Conservation (phyloP, 1,139 yeast species). For the Hyphopichia khmerensis region DNA sequence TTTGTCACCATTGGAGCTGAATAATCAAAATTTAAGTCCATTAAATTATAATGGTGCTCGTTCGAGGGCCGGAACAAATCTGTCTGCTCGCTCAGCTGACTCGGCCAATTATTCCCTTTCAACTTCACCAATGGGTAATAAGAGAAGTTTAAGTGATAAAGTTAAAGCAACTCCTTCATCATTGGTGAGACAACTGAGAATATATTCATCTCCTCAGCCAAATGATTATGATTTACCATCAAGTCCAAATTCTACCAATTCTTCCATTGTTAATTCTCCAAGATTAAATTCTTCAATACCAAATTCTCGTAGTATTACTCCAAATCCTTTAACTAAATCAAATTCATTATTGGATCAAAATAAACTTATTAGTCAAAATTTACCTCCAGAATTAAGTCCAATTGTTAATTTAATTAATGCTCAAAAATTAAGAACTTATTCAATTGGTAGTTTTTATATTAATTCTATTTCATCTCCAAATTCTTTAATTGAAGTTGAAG, state of each 20-base stretch:
- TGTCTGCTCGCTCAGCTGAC: background rate
- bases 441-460: constrained; percentile 30
- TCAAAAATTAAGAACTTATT: constrained; percentile 40
- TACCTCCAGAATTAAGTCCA: constrained; percentile 42
- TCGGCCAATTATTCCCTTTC: background rate
- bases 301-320: constrained; percentile 2
- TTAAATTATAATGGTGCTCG: background rate
- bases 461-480: constrained; percentile 17
- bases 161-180: constrained; percentile 38
- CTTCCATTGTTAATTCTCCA: constrained; percentile 5
- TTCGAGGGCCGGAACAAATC: constrained; percentile 3
- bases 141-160: constrained; percentile 26
- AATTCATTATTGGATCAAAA: constrained; percentile 12
- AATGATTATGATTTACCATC: background rate
- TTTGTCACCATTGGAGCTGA: background rate
- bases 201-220: constrained; percentile 18
- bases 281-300: constrained; percentile 9
- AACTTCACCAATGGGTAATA: background rate
- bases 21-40: background rate
- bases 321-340: background rate
- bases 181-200: constrained; percentile 37
- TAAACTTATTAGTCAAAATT: constrained; percentile 22
- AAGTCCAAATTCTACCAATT: constrained; percentile 5
- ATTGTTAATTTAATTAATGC: constrained; percentile 43
- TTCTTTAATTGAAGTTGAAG: constrained; percentile 40